Conservation (phyloP, 2,329 filamentous ascomycete species). For the Hymenoscyphus repandus region DNA sequence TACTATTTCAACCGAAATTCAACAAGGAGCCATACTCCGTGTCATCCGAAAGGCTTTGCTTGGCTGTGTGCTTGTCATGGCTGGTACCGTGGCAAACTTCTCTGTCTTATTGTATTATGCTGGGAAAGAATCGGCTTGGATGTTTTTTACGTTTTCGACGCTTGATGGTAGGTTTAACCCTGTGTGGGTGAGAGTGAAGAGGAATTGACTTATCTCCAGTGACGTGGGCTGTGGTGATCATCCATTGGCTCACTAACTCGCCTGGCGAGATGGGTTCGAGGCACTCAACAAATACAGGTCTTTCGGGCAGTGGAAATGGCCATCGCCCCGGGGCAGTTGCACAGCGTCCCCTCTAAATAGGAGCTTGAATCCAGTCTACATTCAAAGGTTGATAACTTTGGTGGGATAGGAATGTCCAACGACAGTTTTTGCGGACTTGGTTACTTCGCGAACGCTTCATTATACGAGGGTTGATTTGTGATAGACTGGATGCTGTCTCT, state of each 20-base stretch:
- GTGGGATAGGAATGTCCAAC: too few species aligned
- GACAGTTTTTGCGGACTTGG: too few species aligned
- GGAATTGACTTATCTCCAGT: not conserved
- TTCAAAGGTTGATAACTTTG: too few species aligned
- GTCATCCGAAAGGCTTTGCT: conserved; percentile 9
- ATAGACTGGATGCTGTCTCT: too few species aligned
- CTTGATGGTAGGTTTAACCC: conserved; percentile 8
- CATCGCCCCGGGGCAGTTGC: too few species aligned
- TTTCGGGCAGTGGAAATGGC: too few species aligned
- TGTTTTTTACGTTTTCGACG: conserved; percentile 6
- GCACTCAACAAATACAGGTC: not conserved
- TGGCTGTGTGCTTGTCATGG: conserved; percentile 4
- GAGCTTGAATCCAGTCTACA: too few species aligned
- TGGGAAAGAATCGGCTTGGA: conserved; percentile 5
- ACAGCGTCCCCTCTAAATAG: too few species aligned
- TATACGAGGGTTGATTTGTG: too few species aligned
- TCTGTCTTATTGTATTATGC: conserved; percentile 4
- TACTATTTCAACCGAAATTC: not conserved
- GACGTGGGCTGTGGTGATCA: not conserved
- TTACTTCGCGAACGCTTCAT: too few species aligned
- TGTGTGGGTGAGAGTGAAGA: not conserved
- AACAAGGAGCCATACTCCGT: not conserved
- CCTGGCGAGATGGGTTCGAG: not conserved
- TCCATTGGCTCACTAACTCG: not conserved
- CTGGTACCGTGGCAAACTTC: conserved; percentile 6